Base-by-base conservation (phyloP, 139 green algal species). In the Pleodorina starrii region DNA sequence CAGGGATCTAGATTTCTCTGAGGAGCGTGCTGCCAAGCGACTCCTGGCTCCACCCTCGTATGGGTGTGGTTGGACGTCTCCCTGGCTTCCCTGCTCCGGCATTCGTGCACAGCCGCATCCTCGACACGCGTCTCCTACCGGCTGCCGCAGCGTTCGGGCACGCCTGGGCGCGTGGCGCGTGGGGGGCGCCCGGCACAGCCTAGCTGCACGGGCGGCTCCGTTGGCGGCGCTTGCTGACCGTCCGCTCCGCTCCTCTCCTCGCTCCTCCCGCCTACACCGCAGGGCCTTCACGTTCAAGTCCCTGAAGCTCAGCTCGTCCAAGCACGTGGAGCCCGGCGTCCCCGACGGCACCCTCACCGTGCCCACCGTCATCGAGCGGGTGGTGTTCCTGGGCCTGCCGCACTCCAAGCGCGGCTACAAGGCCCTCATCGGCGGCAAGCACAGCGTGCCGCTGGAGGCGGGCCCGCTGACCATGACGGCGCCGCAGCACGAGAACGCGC, bases 301-400 rank as follows among this genome's bases (percentile, higher is more conserved):
- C 73, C 35, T 83, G 16, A 77, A 77, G 79, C 85, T 95, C 36
- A 80, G 35, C 51, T 83, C 59, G 35, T 35, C 69, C 2, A n/a
- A 42, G 48, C 86, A 80, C 32, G 43, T 69, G 87, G 63, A 84
- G n/a, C 36, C 63, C 0, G 83, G 83, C 17, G 69, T 79, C 5
- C 90, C 89, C 17, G 40, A 50, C 2, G 78, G 86, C 66, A 78
- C 43, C 16, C 48, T 89, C 16, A 75, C 60, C 14, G 51, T 89
- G 54, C 54, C 84, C 43, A 40, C 32, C n/a, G 68, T 68, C 36
- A 86, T 94, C 19, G 94, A 96, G 89, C 86, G 92, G 3, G 43
- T 96, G 5, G 90, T 95, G 14, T 90, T 96, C 60, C 89, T 96
- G 35, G 94, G 94, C 5, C 90, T 94, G 48, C 86, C 86, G 16